These are phyloP conservation scores for Irpex lacteus DNA, from an alignment of 1,284 basidiomycete genomes.

Conservation along the genomic window DNA sequence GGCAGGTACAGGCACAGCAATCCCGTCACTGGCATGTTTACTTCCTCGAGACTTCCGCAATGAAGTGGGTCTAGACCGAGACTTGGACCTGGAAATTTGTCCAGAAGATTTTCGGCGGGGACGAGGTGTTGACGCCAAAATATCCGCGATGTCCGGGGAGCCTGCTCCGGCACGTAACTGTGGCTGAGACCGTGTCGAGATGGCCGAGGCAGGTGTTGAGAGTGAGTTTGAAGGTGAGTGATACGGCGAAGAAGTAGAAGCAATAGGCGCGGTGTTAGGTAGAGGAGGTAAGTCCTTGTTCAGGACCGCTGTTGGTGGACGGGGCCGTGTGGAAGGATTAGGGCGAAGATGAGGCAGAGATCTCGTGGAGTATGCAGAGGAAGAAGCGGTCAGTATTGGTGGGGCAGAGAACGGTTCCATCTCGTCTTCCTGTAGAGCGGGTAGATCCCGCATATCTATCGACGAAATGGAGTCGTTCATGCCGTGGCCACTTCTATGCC, in stretches of 20 bases:
- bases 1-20: constrained; percentile 10
- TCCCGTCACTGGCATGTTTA: constrained; percentile 18
- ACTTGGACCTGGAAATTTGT: constrained; percentile 18
- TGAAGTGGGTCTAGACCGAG: constrained; percentile 18
- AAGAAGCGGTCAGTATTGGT: constrained; percentile 1
- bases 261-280: constrained; percentile 9
- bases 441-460: constrained; percentile 42
- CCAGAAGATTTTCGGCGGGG: constrained; percentile 33
- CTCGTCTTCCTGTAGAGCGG: constrained; percentile 35
- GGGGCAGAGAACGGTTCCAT: constrained; percentile 7
- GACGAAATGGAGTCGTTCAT: constrained; percentile 32
- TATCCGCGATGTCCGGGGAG: constrained; percentile 47
- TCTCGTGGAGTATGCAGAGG: not conserved
- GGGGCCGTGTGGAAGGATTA: not conserved
- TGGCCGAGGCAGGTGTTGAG: constrained; percentile 1
- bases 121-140: constrained; percentile 44
- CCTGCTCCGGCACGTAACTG: constrained; percentile 13
- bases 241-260: constrained; percentile 5
- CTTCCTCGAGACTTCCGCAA: constrained; percentile 11
- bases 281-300: constrained; percentile 29
- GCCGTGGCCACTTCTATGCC: constrained; percentile 4
- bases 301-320: constrained; percentile 12
- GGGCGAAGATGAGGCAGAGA: not conserved
- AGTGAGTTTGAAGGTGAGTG: constrained; percentile 8
- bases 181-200: not conserved